Percentiles rank a stretch among this genome's conserved stretches.
Evolutionary conservation across 176 grass and related monocot genomes (phyloP).

Genomic region (Oryza nivara): DNA sequence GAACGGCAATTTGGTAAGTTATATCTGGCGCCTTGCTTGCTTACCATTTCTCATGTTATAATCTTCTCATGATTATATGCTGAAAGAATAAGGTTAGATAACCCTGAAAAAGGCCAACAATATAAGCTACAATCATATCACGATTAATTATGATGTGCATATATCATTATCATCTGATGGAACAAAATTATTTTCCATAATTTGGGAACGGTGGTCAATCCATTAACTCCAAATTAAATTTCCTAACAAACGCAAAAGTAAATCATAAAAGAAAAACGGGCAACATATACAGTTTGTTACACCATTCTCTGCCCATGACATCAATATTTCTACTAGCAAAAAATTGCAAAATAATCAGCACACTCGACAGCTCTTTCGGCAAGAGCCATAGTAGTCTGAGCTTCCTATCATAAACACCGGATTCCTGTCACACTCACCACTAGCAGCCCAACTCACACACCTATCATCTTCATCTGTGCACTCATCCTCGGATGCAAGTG

Average conservation of each 20-base stretch:
- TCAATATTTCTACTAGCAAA: slow-evolving; percentile 31
- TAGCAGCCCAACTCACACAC: slow-evolving; percentile 63
- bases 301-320: slow-evolving; percentile 27
- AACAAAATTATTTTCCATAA: slow-evolving; percentile 3
- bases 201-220: slow-evolving; percentile 8
- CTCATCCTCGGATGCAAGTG: slow-evolving; percentile 32
- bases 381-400: slow-evolving; percentile 83
- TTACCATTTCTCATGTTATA: background rate
- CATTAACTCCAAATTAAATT: slow-evolving; percentile 27
- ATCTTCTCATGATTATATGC: background rate
- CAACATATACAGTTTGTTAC: slow-evolving; percentile 26
- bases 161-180: background rate
- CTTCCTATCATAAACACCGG: slow-evolving; percentile 77
- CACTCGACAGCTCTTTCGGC: slow-evolving; percentile 69
- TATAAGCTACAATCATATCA: background rate
- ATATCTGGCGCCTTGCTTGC: background rate
- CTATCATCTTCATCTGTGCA: slow-evolving; percentile 82
- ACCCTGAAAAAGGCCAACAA: background rate
- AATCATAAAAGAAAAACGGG: background rate
- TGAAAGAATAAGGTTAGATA: background rate
- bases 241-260: background rate
- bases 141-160: background rate
- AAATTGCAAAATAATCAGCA: slow-evolving; percentile 47
- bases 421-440: slow-evolving; percentile 82
- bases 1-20: background rate